These are phyloP conservation scores for Gossypium thurberi DNA, from an alignment of 345 rosid genomes.

Conservation along the genomic window DNA sequence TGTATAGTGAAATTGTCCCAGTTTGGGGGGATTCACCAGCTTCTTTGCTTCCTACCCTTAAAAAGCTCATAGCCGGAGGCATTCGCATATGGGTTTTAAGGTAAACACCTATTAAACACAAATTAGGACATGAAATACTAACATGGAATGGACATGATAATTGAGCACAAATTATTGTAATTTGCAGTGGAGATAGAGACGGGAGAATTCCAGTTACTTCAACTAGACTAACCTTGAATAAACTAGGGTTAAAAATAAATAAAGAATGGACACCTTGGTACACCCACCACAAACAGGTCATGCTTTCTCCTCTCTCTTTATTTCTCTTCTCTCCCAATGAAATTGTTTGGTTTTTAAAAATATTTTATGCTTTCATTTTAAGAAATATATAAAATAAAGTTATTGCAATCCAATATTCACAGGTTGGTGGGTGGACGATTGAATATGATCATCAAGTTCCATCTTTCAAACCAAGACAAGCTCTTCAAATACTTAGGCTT, in stretches of 20 bases:
- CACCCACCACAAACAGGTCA: constrained; percentile 37
- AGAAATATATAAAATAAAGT: no score
- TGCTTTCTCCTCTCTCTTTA: no score
- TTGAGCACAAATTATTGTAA: background rate
- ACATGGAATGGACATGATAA: background rate
- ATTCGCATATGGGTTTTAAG: constrained; percentile 74
- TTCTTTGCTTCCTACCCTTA: constrained; percentile 60
- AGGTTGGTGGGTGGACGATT: constrained; percentile 79
- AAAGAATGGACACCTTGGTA: constrained; percentile 83
- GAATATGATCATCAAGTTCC: constrained; percentile 71
- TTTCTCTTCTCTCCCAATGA: no score
- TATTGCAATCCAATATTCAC: background rate
- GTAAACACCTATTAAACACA: constrained; percentile 14
- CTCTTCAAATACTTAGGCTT: constrained; percentile 49
- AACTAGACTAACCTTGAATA: constrained; percentile 56
- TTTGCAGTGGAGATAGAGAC: constrained; percentile 73
- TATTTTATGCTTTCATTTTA: no score
- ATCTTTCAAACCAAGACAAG: constrained; percentile 46
- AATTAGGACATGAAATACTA: no score
- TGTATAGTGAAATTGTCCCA: constrained; percentile 32
- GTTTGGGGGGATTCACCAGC: constrained; percentile 50
- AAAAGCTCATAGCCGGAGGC: constrained; percentile 61
- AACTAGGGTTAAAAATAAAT: constrained; percentile 51
- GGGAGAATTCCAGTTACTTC: constrained; percentile 79
- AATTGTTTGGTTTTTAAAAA: no score